Evolutionary conservation across 768 basidiomycete species (phyloP).

Genomic region (Amyloporia xantha): DNA sequence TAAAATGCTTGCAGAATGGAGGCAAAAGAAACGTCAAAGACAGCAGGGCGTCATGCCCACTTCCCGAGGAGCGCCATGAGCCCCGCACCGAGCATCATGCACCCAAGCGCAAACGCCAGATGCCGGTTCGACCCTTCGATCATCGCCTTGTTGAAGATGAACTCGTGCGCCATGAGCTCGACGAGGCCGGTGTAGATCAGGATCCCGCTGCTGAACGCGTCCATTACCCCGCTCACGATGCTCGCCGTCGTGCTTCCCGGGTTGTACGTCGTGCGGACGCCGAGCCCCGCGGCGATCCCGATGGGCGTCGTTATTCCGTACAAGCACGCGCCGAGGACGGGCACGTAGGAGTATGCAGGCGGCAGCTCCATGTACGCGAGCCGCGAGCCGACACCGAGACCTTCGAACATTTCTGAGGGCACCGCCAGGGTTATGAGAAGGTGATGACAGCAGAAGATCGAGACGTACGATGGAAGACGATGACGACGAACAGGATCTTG

Average conservation of each 20-base stretch:
- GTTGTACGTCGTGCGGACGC: constrained; percentile 72
- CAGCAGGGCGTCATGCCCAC: no score
- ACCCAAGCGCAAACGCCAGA: constrained; percentile 66
- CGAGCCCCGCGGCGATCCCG: constrained; percentile 78
- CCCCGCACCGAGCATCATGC: constrained; percentile 73
- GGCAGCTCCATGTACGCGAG: constrained; percentile 71
- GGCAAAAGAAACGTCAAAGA: no score
- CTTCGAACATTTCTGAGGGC: constrained; percentile 86
- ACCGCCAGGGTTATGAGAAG: not conserved
- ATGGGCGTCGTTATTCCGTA: constrained; percentile 81
- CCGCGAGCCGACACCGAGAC: constrained; percentile 87
- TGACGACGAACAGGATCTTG: constrained; percentile 80
- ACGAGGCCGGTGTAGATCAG: constrained; percentile 83
- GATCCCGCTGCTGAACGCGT: constrained; percentile 82
- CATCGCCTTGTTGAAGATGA: constrained; percentile 86
- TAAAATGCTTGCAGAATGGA: no score
- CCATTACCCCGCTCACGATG: constrained; percentile 81
- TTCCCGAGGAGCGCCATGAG: constrained; percentile 86
- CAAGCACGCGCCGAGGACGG: constrained; percentile 50
- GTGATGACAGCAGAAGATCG: not conserved
- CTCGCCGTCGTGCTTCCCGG: constrained; percentile 67
- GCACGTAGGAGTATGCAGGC: constrained; percentile 45
- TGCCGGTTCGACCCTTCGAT: constrained; percentile 55
- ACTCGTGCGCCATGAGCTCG: constrained; percentile 82
- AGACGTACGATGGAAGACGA: constrained; percentile 85